Percentiles rank a stretch among this genome's conserved stretches.
Conservation (phyloP, 495 filamentous ascomycete genomes). For the Neurospora sp. region DNA sequence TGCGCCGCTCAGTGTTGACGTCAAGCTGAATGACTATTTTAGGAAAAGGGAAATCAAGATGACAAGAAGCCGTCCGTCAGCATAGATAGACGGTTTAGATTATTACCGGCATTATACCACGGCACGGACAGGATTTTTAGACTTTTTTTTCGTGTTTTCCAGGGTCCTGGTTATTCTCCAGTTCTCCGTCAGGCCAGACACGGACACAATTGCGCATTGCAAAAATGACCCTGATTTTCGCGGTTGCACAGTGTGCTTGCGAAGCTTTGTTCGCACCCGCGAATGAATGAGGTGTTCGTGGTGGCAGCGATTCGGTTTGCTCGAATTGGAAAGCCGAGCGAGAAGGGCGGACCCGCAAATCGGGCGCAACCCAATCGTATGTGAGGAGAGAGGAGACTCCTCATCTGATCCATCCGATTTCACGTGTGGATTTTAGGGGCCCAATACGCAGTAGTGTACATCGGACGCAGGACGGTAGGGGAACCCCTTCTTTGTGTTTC, state of each 20-base stretch:
- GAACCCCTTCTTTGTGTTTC: neutral
- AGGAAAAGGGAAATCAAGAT: neutral
- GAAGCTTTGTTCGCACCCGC: neutral
- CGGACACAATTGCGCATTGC: neutral
- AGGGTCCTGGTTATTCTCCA: neutral
- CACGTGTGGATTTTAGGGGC: neutral
- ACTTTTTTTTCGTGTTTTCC: neutral
- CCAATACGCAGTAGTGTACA: neutral
- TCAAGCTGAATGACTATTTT: neutral
- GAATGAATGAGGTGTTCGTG: neutral
- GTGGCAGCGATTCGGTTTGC: neutral
- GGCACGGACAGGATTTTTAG: neutral
- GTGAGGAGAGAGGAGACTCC: neutral
- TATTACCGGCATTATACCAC: neutral
- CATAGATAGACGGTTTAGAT: neutral
- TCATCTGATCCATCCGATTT: neutral
- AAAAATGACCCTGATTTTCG: neutral
- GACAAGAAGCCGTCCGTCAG: neutral
- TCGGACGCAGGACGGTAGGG: neutral
- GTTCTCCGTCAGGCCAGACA: neutral
- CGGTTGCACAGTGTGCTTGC: neutral
- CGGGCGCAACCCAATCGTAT: neutral
- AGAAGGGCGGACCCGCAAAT: neutral
- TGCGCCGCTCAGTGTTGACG: neutral
- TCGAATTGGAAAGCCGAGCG: neutral